A percentile compares a stretch with the other conserved stretches of the same genome.
Evolutionary conservation across 1,284 basidiomycete genomes (phyloP).

Genomic region (Bjerkandera adusta): DNA sequence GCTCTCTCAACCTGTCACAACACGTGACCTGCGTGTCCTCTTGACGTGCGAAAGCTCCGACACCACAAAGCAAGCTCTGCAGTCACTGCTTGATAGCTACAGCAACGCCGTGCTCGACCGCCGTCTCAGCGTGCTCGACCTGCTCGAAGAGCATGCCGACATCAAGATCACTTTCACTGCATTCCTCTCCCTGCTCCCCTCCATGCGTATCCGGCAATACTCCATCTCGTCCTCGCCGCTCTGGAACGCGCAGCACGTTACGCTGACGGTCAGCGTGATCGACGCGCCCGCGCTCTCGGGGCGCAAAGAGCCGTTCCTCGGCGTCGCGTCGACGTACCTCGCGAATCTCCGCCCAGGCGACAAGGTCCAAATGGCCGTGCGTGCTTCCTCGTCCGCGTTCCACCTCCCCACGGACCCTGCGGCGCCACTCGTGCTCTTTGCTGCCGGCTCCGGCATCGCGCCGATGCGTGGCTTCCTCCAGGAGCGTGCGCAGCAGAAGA

Average conservation of each 20-base stretch:
- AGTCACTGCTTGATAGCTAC: constrained; percentile 30
- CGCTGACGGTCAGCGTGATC: constrained; percentile 46
- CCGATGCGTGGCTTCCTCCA: constrained; percentile 55
- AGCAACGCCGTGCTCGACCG: constrained; percentile 34
- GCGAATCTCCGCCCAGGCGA: constrained; percentile 40
- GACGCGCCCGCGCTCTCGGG: constrained; percentile 35
- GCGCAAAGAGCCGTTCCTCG: constrained; percentile 37
- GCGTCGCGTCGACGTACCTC: constrained; percentile 49
- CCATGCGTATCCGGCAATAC: constrained; percentile 51
- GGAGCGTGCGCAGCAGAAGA: constrained; percentile 47
- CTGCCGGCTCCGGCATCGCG: constrained; percentile 48
- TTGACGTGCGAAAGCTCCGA: constrained; percentile 19
- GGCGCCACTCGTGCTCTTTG: constrained; percentile 46
- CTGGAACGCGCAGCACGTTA: constrained; percentile 39
- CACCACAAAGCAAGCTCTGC: constrained; percentile 11
- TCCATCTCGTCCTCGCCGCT: constrained; percentile 54
- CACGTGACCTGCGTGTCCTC: constrained; percentile 34
- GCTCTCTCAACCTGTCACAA: constrained; percentile 44
- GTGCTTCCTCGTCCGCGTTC: constrained; percentile 39
- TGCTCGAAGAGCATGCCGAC: constrained; percentile 40
- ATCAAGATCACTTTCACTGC: constrained; percentile 37
- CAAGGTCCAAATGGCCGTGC: constrained; percentile 43
- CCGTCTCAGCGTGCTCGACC: constrained; percentile 43
- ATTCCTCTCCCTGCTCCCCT: constrained; percentile 43
- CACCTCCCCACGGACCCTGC: constrained; percentile 43